Conservation (phyloP, 2,329 filamentous ascomycete genomes). For the Fusarium odoratissimum region DNA sequence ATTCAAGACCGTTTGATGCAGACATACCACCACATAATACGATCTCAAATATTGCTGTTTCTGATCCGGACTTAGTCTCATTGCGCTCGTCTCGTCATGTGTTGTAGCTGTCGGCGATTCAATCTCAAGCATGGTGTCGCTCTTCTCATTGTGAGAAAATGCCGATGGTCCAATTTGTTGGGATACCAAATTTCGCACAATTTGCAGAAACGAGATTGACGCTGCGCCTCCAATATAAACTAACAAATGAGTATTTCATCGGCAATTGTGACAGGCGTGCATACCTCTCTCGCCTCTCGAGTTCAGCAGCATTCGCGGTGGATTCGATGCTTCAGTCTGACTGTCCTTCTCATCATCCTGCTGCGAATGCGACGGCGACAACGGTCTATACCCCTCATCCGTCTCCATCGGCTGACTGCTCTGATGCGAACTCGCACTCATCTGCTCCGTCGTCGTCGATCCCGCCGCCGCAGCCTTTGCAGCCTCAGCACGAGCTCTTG, state of each 20-base stretch:
- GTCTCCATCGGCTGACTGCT: constrained; percentile 10
- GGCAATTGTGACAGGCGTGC: too few species aligned
- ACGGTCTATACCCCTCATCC: constrained; percentile 37
- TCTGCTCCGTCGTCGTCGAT: background rate
- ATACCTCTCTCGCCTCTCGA: constrained; percentile 63
- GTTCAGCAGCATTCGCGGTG: constrained; percentile 61
- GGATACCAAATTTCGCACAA: constrained; percentile 41
- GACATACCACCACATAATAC: constrained; percentile 36
- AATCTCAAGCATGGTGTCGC: constrained; percentile 45
- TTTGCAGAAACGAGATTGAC: constrained; percentile 66
- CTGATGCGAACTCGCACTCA: background rate
- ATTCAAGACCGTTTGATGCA: fast-evolving
- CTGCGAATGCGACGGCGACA: constrained; percentile 48
- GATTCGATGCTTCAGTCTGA: constrained; percentile 30
- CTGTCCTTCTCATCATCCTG: constrained; percentile 39
- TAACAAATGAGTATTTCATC: constrained; percentile 34
- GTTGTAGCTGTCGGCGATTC: constrained; percentile 29
- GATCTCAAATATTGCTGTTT: constrained; percentile 24
- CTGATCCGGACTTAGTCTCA: background rate
- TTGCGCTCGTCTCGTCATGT: background rate
- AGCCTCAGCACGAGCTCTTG: constrained; percentile 33
- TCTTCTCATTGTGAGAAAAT: constrained; percentile 45
- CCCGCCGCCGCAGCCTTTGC: constrained; percentile 13
- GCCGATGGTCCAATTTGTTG: constrained; percentile 44
- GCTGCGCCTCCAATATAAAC: constrained; percentile 64